Evolutionary conservation across 2,329 filamentous ascomycete species (phyloP), one percentile per base, ranked within the genome.

Genomic region (Sclerotinia spermophila): DNA sequence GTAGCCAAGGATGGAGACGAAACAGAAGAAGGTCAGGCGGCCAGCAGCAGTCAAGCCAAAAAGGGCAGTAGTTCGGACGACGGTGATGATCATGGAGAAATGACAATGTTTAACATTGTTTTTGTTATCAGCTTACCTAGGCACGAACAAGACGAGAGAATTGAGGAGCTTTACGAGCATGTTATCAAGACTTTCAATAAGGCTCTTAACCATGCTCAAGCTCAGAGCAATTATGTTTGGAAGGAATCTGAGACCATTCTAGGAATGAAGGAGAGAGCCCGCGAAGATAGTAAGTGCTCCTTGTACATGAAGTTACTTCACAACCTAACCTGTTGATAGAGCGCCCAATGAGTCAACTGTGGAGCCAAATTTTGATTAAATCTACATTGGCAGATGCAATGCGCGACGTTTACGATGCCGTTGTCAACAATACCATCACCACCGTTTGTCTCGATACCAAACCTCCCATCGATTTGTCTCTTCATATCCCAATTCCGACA

Each of bases 31-130:
- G 71, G 71, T 5, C 62, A 72, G 19, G 68, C 69, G 40, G 68
- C 64, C n/a, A 72, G 56, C 24, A 64, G 42, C 24, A 40, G 53
- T 38, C 68, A 68, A 3, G 69, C 56, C 38, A 74, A 75, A 27
- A 81, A 81, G 27, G 75, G 77, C 30, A 72, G 72, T 19, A 66
- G 70, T 30, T 75, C 72, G 3, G 77, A 78, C 17, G 74, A 77
- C 48, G 75, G 74, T 38, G 59, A 56, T 11, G 77, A 76, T 48
- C 77, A 78, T 71, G 75, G 76, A 59, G 76, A 74, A 27, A 94
- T 98, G 92, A 94, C 90, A 73, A 98, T 98, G 95, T 99, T 99
- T 82, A 97, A 97, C 80, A 87, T 97, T 17, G 94, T 98, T 35
- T 98, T 98, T 80, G 92, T 97, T 66, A 83, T 97, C 74, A 91